phyloP scores from a whole-genome alignment of 1,284 basidiomycete species.

The Tylopilus orsonianus region DNA sequence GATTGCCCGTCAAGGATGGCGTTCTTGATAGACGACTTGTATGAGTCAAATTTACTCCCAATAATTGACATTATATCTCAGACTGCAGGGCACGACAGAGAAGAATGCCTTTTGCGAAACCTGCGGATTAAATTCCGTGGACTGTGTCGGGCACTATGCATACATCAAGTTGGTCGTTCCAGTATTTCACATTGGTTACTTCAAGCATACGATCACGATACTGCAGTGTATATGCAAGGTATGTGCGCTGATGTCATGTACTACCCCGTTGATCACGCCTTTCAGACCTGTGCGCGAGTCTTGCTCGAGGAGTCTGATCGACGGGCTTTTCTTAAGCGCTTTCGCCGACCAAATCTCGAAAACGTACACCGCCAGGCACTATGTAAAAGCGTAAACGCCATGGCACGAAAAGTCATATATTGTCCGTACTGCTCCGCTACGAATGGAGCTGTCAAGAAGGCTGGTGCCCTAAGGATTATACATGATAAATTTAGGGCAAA shows the following conservation, averaged over 20 bases:
- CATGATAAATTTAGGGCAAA: constrained; percentile 98
- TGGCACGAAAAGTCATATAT: constrained; percentile 88
- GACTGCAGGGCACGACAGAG: constrained; percentile 87
- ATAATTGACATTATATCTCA: constrained; percentile 3
- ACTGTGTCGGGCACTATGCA: constrained; percentile 97
- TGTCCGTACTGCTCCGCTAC: constrained; percentile 93
- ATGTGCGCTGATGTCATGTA: constrained; percentile 18
- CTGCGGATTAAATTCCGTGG: constrained; percentile 88
- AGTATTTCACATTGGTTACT: constrained; percentile 98
- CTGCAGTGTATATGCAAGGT: constrained; percentile 98
- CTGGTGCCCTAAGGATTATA: constrained; percentile 91
- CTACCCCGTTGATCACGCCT: constrained; percentile 4
- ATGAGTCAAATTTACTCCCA: constrained; percentile 27
- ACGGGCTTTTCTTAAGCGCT: constrained; percentile 81
- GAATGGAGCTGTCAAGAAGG: constrained; percentile 98
- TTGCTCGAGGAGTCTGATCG: constrained; percentile 90
- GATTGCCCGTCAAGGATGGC: constrained; percentile 86
- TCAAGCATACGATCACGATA: constrained; percentile 92
- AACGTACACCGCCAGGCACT: constrained; percentile 88
- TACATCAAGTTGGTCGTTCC: constrained; percentile 96
- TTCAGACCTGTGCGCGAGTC: constrained; percentile 89
- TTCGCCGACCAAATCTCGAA: constrained; percentile 89
- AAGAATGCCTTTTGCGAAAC: constrained; percentile 94
- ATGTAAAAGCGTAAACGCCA: constrained; percentile 86
- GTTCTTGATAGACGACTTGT: constrained; percentile 89